A percentile compares a stretch with the other conserved stretches of the same genome.
These are phyloP conservation scores for Candida lessepsii DNA, from an alignment of 805 yeast species.

Conservation along the genomic window DNA sequence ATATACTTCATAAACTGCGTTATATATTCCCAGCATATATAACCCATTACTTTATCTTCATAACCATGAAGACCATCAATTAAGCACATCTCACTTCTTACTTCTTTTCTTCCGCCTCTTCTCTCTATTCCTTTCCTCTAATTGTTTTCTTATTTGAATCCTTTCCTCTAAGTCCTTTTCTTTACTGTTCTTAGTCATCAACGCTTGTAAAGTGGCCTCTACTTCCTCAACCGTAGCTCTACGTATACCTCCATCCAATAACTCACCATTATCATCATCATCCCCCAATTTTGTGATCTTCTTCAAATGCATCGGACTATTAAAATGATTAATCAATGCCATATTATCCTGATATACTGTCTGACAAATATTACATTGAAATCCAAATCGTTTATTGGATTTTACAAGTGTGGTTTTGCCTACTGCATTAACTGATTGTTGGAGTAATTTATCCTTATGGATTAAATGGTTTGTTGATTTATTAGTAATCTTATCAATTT, in stretches of 20 bases:
- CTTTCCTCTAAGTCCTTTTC: conserved; percentile 35
- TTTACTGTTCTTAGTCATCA: conserved; percentile 4
- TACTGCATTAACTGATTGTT: conserved; percentile 32
- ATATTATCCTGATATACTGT: conserved; percentile 79
- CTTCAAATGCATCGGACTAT: conserved; percentile 63
- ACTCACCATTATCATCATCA: conserved; percentile 17
- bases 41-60: neutral
- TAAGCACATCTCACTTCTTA: neutral
- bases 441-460: conserved; percentile 33
- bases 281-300: conserved; percentile 23
- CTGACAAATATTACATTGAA: conserved; percentile 78
- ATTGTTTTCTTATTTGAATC: conserved; percentile 35
- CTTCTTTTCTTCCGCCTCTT: conserved; percentile 3
- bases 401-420: conserved; percentile 34
- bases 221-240: conserved; percentile 38
- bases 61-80: no score
- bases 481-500: conserved; percentile 7
- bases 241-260: conserved; percentile 34
- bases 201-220: conserved; percentile 7
- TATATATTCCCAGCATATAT: no score
- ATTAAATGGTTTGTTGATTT: conserved; percentile 18
- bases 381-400: conserved; percentile 62
- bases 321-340: conserved; percentile 80
- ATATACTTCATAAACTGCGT: no score
- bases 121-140: conserved; percentile 23